Evolutionary conservation across 768 basidiomycete species (phyloP).

Genomic region (Suillus americanus): DNA sequence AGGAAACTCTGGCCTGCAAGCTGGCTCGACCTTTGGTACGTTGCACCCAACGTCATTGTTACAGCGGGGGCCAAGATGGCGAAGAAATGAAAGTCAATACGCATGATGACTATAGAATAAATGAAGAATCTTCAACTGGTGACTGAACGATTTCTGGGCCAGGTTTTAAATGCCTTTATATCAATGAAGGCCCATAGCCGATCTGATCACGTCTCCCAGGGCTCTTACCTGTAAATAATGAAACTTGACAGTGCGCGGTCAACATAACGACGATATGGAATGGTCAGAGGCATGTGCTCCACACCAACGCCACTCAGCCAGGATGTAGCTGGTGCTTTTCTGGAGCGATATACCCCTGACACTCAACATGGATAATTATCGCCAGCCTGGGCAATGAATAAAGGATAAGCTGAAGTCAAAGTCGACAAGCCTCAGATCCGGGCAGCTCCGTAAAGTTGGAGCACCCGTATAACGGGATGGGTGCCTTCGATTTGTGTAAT

Average conservation of each 20-base stretch:
- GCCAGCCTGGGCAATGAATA: background rate
- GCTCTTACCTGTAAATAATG: background rate
- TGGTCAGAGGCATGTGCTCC: background rate
- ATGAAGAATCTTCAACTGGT: background rate
- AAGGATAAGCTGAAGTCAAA: background rate
- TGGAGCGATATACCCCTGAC: background rate
- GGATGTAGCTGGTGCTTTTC: background rate
- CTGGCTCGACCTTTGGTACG: slow-evolving; percentile 47
- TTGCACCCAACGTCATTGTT: slow-evolving; percentile 35
- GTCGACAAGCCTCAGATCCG: too few species aligned
- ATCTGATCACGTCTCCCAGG: background rate
- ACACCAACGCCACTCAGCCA: background rate
- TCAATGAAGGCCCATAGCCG: background rate
- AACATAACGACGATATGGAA: background rate
- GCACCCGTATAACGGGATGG: background rate
- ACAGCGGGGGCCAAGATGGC: background rate
- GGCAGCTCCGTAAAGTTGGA: background rate
- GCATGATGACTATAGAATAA: background rate
- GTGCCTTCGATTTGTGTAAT: background rate
- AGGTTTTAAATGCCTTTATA: background rate
- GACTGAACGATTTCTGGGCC: background rate
- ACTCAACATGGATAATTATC: background rate
- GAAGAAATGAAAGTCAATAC: background rate
- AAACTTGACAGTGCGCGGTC: background rate
- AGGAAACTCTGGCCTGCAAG: slow-evolving; percentile 49